Percentiles rank a stretch among this genome's conserved stretches.
Conservation (phyloP, 805 yeast genomes). For the Dipodascus geniculatus region DNA sequence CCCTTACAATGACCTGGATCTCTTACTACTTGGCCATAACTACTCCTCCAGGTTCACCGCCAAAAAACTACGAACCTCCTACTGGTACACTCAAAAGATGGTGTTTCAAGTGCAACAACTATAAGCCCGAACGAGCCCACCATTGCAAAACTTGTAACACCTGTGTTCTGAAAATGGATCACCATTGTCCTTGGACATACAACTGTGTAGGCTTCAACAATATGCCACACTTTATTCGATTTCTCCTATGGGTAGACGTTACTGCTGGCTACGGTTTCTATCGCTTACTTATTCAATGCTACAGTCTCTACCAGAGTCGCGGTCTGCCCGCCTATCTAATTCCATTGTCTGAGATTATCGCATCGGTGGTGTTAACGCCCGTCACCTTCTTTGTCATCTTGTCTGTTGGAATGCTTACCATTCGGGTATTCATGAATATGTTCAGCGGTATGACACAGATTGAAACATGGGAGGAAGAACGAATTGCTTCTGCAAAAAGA, state of each 20-base stretch:
- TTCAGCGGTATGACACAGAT: conserved; percentile 74
- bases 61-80: conserved; percentile 33
- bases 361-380: conserved; percentile 44
- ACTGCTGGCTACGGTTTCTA: conserved; percentile 28
- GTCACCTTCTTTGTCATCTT: conserved; percentile 47
- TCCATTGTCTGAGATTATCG: conserved; percentile 38
- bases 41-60: conserved; percentile 59
- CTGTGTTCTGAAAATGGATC: conserved; percentile 87
- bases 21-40: conserved; percentile 61
- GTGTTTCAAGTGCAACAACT: conserved; percentile 60
- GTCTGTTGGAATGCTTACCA: conserved; percentile 45
- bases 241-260: conserved; percentile 47
- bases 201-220: conserved; percentile 80
- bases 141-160: conserved; percentile 60
- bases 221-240: conserved; percentile 69
- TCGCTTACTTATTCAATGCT: conserved; percentile 32
- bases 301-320: conserved; percentile 27
- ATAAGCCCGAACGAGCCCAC: conserved; percentile 76
- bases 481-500: conserved; percentile 56
- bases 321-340: conserved; percentile 32
- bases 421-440: conserved; percentile 47
- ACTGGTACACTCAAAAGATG: conserved; percentile 48
- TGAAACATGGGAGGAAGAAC: conserved; percentile 85
- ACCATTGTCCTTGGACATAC: conserved; percentile 89
- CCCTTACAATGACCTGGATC: conserved; percentile 52